Conservation (phyloP, 768 basidiomycete species). For the Pisolithus orientalis region DNA sequence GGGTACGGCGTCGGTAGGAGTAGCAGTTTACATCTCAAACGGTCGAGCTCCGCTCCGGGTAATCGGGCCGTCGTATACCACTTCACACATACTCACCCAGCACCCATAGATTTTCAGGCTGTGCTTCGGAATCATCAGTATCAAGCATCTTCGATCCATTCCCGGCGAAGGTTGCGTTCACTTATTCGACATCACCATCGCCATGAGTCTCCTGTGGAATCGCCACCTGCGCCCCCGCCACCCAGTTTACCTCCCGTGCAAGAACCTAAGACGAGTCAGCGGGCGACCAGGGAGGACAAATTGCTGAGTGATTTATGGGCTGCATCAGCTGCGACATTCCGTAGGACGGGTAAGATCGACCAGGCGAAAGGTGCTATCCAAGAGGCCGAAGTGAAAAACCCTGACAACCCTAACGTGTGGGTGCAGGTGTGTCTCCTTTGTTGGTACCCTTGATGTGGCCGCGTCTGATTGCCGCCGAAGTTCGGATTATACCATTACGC, state of each 20-base stretch:
- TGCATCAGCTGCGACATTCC: constrained; percentile 90
- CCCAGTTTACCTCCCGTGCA: constrained; percentile 28
- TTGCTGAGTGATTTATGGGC: constrained; percentile 87
- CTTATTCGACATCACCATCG: constrained; percentile 32
- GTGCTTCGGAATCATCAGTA: constrained; percentile 54
- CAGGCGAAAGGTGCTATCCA: constrained; percentile 88
- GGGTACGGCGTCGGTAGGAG: constrained; percentile 61
- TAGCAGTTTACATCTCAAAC: constrained; percentile 41
- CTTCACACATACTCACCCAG: background rate
- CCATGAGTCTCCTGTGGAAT: constrained; percentile 25
- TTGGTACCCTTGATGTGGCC: background rate
- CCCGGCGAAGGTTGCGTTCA: constrained; percentile 55
- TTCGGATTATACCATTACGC: constrained; percentile 70
- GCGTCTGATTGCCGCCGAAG: constrained; percentile 30
- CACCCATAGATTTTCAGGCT: constrained; percentile 58
- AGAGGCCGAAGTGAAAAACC: constrained; percentile 88
- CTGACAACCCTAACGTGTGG: constrained; percentile 87
- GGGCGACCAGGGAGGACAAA: constrained; percentile 51
- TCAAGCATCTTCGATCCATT: constrained; percentile 83
- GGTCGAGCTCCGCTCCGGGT: constrained; percentile 70
- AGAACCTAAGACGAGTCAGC: constrained; percentile 27
- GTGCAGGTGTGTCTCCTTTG: constrained; percentile 61
- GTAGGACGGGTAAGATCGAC: constrained; percentile 83
- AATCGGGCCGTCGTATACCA: background rate
- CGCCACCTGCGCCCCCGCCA: constrained; percentile 29